phyloP scores from a whole-genome alignment of 1,284 basidiomycete genomes.

The Phellopilus nigrolimitatus region DNA sequence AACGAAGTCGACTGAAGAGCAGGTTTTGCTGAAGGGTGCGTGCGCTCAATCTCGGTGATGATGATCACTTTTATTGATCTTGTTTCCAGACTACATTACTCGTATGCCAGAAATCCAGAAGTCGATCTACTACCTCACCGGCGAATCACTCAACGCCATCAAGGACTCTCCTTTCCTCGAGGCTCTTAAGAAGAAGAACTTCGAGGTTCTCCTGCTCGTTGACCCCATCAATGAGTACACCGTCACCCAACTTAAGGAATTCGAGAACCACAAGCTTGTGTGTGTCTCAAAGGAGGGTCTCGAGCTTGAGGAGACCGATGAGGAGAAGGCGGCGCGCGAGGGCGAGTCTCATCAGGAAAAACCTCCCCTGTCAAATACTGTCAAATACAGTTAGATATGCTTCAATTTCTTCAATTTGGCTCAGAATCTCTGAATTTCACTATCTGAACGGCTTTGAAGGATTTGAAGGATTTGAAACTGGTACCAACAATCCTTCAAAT shows the following conservation, averaged over 20 bases:
- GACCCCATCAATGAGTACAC: slow-evolving; percentile 99
- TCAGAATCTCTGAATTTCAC: no score
- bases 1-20: slow-evolving; percentile 92
- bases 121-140: slow-evolving; percentile 99
- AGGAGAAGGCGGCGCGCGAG: slow-evolving; percentile 93
- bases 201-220: slow-evolving; percentile 95
- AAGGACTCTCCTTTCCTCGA: slow-evolving; percentile 98
- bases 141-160: slow-evolving; percentile 91
- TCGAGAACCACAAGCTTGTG: slow-evolving; percentile 96
- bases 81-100: slow-evolving; percentile 89
- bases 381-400: no score
- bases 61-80: slow-evolving; percentile 12
- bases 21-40: slow-evolving; percentile 89
- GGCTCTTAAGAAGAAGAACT: slow-evolving; percentile 99
- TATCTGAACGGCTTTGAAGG: no score
- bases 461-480: no score
- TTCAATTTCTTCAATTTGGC: no score
- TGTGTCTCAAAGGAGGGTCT: slow-evolving; percentile 99
- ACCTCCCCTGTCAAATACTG: no score
- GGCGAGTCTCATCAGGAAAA: no score
- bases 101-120: slow-evolving; percentile 99
- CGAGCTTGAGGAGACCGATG: slow-evolving; percentile 98
- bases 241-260: slow-evolving; percentile 98
- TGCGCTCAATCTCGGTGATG: slow-evolving; percentile 14
- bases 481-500: no score